Percentiles rank a stretch among this genome's conserved stretches.
Evolutionary conservation across 345 rosid genomes (phyloP).

Genomic region (Cardiospermum halicacabum): DNA sequence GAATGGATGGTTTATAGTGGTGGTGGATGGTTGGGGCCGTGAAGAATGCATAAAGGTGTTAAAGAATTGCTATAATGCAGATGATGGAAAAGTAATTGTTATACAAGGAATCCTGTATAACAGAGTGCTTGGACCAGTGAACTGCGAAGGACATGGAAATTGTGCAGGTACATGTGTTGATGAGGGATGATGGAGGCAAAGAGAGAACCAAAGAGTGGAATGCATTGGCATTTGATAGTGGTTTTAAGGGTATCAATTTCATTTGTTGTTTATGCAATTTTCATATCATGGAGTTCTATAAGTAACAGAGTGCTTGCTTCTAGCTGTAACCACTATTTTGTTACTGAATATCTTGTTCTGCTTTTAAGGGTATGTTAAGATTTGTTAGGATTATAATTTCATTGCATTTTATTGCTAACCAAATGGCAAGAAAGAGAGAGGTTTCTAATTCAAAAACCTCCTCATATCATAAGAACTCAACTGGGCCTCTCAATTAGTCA

Average conservation of each 20-base stretch:
- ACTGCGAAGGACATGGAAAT: constrained; percentile 21
- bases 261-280: not conserved
- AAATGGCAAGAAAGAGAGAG: too few species aligned
- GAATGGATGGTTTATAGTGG: constrained; percentile 30
- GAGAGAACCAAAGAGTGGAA: constrained; percentile 40
- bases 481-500: too few species aligned
- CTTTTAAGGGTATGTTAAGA: too few species aligned
- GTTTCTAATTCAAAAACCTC: too few species aligned
- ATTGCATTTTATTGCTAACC: too few species aligned
- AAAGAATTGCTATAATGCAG: constrained; percentile 40
- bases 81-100: constrained; percentile 42
- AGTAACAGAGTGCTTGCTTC: too few species aligned
- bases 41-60: constrained; percentile 37
- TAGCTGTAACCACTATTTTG: too few species aligned
- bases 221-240: constrained; percentile 27
- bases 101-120: constrained; percentile 32
- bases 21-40: constrained; percentile 48
- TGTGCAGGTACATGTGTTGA: constrained; percentile 30
- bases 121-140: constrained; percentile 24
- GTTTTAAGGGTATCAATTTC: constrained; percentile 14
- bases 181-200: constrained; percentile 34
- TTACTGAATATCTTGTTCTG: too few species aligned
- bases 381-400: too few species aligned
- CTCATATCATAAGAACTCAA: too few species aligned
- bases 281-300: constrained; percentile 10